Evolutionary conservation across 345 rosid species (phyloP).

Genomic region (Linum usitatissimum): DNA sequence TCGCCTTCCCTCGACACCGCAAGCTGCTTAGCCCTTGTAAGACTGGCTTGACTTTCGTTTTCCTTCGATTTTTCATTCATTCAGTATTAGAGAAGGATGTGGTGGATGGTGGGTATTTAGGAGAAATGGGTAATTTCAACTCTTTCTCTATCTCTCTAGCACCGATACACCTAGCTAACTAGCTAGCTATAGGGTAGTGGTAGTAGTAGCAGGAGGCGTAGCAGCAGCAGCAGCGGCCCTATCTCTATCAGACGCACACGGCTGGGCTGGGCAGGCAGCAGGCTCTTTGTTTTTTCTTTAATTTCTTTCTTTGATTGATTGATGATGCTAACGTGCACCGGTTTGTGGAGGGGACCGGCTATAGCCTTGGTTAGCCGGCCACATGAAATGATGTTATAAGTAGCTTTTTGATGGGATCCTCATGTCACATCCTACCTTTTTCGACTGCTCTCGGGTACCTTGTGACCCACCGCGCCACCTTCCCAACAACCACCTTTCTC

Average conservation of each 20-base stretch:
- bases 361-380: not conserved
- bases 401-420: slow-evolving; percentile 18
- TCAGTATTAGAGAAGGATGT: too few species aligned
- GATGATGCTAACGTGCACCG: slow-evolving; percentile 27
- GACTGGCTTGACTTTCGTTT: not conserved
- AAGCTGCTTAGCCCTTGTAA: not conserved
- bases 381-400: slow-evolving; percentile 1
- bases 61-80: not conserved
- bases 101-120: too few species aligned
- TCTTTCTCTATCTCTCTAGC: too few species aligned
- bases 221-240: too few species aligned
- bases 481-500: not conserved
- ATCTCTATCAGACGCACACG: too few species aligned
- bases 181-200: too few species aligned
- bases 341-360: slow-evolving; percentile 4
- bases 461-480: not conserved
- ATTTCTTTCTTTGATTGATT: too few species aligned
- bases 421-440: slow-evolving; percentile 12
- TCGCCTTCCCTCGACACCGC: not conserved
- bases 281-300: too few species aligned
- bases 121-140: too few species aligned
- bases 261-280: too few species aligned
- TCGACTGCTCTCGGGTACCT: not conserved
- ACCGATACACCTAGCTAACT: too few species aligned
- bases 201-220: too few species aligned